Conservation (phyloP, 139 green algal genomes). For the Penium margaritaceum region DNA sequence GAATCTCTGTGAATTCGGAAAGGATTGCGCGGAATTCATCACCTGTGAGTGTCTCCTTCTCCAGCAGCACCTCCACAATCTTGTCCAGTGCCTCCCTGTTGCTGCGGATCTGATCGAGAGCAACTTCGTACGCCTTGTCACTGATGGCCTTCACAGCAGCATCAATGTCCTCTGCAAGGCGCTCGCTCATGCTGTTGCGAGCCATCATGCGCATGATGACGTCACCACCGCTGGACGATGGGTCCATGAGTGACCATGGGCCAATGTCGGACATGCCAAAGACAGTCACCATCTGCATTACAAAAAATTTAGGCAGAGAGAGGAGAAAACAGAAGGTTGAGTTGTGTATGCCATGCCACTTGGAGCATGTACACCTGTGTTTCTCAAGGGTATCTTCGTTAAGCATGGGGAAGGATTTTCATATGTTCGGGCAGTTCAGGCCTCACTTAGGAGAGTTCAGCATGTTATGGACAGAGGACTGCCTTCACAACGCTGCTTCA, state of each 20-base stretch:
- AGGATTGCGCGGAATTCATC: constrained; percentile 85
- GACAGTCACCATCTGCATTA: constrained; percentile 98
- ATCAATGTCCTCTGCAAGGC: constrained; percentile 87
- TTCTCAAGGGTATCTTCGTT: no score
- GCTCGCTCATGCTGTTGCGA: constrained; percentile 89
- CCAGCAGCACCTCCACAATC: constrained; percentile 82
- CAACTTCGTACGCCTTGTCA: constrained; percentile 59
- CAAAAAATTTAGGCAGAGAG: no score
- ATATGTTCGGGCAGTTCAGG: no score
- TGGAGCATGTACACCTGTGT: no score
- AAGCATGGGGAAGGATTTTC: no score
- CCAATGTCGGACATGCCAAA: constrained; percentile 97
- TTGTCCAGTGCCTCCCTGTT: constrained; percentile 79
- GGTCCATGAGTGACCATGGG: constrained; percentile 87
- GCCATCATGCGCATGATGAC: constrained; percentile 99
- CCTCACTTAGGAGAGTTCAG: no score
- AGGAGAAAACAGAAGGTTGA: no score
- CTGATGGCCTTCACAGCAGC: constrained; percentile 77
- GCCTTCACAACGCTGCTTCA: no score
- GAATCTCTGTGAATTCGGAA: constrained; percentile 71
- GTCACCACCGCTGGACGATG: constrained; percentile 67
- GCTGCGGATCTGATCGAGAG: constrained; percentile 21
- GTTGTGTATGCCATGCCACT: no score
- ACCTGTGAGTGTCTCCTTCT: constrained; percentile 90
- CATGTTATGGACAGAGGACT: no score